Conservation (phyloP, 768 basidiomycete species). For the Suillus decipiens region DNA sequence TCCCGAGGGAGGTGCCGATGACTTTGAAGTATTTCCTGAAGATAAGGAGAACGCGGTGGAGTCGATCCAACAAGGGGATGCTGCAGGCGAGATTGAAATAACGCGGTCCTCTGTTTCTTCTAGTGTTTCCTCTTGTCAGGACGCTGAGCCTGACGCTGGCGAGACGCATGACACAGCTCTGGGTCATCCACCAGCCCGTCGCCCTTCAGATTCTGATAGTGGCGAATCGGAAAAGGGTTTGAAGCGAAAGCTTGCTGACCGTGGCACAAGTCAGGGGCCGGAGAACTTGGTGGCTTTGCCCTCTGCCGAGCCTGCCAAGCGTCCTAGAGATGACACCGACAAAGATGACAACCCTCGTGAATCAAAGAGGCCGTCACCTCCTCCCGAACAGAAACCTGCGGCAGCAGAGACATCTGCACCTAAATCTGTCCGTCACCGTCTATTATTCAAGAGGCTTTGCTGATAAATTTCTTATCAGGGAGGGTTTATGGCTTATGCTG, state of each 20-base stretch:
- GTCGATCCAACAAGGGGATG: slow-evolving; percentile 16
- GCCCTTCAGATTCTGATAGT: slow-evolving; percentile 46
- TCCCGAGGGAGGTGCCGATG: slow-evolving; percentile 59
- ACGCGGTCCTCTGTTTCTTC: slow-evolving; percentile 22
- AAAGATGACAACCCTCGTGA: slow-evolving; percentile 64
- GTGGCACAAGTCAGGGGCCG: slow-evolving; percentile 64
- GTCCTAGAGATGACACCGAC: slow-evolving; percentile 63
- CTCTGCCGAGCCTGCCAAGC: slow-evolving; percentile 48
- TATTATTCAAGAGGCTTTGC: slow-evolving; percentile 16
- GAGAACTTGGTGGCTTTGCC: slow-evolving; percentile 28
- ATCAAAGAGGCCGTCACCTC: slow-evolving; percentile 63
- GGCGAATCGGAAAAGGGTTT: slow-evolving; percentile 58
- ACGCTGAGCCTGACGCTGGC: slow-evolving; percentile 30
- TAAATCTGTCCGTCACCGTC: slow-evolving; percentile 47
- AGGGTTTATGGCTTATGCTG: slow-evolving; percentile 83
- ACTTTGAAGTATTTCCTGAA: slow-evolving; percentile 5
- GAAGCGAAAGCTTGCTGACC: slow-evolving; percentile 70
- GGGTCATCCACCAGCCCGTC: slow-evolving; percentile 28
- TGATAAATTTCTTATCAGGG: slow-evolving; percentile 39
- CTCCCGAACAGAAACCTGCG: slow-evolving; percentile 49
- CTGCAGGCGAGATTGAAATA: slow-evolving; percentile 15
- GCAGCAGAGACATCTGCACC: slow-evolving; percentile 34
- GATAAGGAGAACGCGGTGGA: slow-evolving; percentile 17
- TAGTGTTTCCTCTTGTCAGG: slow-evolving; percentile 22
- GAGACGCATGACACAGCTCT: slow-evolving; percentile 30